phyloP scores from a whole-genome alignment of 352 stramenopile genomes.

The Labyrinthula sp. region DNA sequence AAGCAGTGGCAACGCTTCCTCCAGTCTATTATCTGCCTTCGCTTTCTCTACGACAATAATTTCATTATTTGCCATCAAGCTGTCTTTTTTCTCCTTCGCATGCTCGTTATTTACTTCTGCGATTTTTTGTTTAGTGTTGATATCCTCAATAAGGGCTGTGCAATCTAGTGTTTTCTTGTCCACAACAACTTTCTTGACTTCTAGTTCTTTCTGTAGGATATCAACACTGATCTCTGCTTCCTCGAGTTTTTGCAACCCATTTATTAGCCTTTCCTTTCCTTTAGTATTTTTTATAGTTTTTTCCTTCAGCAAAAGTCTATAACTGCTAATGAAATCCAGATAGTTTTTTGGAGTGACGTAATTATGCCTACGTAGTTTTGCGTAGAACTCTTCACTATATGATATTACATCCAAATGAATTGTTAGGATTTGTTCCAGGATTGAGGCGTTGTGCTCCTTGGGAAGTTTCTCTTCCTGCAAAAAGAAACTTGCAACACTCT shows the following conservation, averaged over 20 bases:
- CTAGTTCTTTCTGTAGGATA: constrained; percentile 71
- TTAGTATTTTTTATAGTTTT: constrained; percentile 65
- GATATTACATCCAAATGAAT: constrained; percentile 65
- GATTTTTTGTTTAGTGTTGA: constrained; percentile 68
- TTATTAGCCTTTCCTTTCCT: constrained; percentile 60
- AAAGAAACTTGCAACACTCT: constrained; percentile 73
- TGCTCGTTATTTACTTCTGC: constrained; percentile 70
- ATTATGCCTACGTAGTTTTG: constrained; percentile 69
- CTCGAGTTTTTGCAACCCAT: constrained; percentile 71
- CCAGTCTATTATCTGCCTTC: constrained; percentile 65
- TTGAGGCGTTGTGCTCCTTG: constrained; percentile 51
- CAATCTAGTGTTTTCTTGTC: constrained; percentile 74
- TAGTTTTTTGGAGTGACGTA: constrained; percentile 93
- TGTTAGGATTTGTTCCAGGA: constrained; percentile 65
- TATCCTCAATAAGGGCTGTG: constrained; percentile 73
- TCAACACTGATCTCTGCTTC: constrained; percentile 73
- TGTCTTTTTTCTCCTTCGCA: constrained; percentile 59
- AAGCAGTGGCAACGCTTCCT: constrained; percentile 70
- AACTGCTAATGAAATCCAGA: constrained; percentile 78
- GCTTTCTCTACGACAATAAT: constrained; percentile 71
- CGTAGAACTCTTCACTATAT: constrained; percentile 61
- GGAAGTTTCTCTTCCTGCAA: constrained; percentile 63
- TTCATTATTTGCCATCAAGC: constrained; percentile 61
- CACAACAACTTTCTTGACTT: constrained; percentile 74
- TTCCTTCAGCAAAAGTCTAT: constrained; percentile 61